phyloP scores from a whole-genome alignment of 1,139 yeast species.

The Chernovozyma aurita region DNA sequence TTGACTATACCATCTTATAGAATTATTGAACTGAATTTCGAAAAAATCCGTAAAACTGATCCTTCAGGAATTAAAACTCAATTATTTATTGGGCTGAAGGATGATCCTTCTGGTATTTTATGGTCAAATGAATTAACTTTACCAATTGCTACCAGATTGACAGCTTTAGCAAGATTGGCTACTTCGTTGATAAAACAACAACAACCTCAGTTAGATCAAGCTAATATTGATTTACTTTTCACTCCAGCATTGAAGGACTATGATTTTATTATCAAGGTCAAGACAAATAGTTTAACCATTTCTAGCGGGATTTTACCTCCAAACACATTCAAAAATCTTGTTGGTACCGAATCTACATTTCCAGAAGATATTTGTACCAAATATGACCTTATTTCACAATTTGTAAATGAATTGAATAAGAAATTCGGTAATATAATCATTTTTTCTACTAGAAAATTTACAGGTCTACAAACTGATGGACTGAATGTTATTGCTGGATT shows the following conservation, averaged over 20 bases:
- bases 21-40: constrained; percentile 59
- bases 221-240: constrained; percentile 55
- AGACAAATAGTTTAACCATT: constrained; percentile 37
- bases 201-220: constrained; percentile 37
- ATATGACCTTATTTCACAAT: constrained; percentile 54
- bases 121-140: constrained; percentile 73
- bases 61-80: constrained; percentile 80
- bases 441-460: constrained; percentile 55
- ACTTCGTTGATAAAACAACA: constrained; percentile 49
- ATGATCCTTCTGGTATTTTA: constrained; percentile 76
- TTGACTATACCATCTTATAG: constrained; percentile 62
- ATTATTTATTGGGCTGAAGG: constrained; percentile 74
- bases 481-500: constrained; percentile 70
- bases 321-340: constrained; percentile 62
- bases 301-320: constrained; percentile 55
- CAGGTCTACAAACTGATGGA: constrained; percentile 46
- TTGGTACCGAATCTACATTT: constrained; percentile 33
- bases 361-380: constrained; percentile 43
- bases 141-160: constrained; percentile 81
- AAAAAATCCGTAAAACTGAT: constrained; percentile 63
- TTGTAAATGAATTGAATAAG: constrained; percentile 51
- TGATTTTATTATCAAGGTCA: constrained; percentile 67
- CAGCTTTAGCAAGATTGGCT: constrained; percentile 82
- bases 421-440: constrained; percentile 54
- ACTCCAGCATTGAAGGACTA: constrained; percentile 81